These are phyloP conservation scores for Aspergillus fumigatus DNA, from an alignment of 2,329 filamentous ascomycete species.

Conservation along the genomic window DNA sequence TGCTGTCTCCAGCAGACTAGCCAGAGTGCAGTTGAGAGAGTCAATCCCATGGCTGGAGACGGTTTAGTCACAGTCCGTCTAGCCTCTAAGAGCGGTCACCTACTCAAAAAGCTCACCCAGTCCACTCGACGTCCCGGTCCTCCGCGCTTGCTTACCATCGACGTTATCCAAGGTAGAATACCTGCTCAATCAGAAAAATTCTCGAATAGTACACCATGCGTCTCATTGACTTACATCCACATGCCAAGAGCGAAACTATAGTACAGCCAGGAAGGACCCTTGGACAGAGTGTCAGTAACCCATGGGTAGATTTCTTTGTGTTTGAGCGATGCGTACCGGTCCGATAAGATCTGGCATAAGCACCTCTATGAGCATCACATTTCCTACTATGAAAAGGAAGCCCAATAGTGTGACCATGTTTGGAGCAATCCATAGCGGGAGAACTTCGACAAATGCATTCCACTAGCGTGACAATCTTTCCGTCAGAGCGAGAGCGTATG, in stretches of 20 bases:
- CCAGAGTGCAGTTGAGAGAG: conserved; percentile 93
- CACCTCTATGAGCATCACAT: conserved; percentile 70
- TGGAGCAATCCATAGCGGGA: conserved; percentile 93
- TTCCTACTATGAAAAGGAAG: conserved; percentile 88
- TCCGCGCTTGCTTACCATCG: conserved; percentile 92
- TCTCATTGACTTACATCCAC: conserved; percentile 67
- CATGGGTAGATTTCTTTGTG: neutral
- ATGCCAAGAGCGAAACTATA: conserved; percentile 92
- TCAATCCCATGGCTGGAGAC: conserved; percentile 78
- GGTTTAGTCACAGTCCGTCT: conserved; percentile 19
- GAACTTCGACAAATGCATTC: conserved; percentile 88
- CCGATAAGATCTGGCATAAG: conserved; percentile 87
- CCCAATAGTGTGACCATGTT: conserved; percentile 96
- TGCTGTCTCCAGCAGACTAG: conserved; percentile 82
- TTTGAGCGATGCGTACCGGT: conserved; percentile 57
- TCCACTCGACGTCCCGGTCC: conserved; percentile 91
- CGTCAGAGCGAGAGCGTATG: conserved; percentile 1
- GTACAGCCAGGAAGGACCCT: conserved; percentile 89
- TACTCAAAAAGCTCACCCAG: conserved; percentile 93
- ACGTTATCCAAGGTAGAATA: conserved; percentile 99
- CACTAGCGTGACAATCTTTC: conserved; percentile 55
- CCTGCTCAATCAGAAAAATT: conserved; percentile 30
- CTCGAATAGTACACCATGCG: neutral
- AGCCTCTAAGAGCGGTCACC: conserved; percentile 22
- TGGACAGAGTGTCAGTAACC: conserved; percentile 13